Evolutionary conservation across 192 early-diverging fungal species (phyloP).

Genomic region (Backusella tuberculispora): DNA sequence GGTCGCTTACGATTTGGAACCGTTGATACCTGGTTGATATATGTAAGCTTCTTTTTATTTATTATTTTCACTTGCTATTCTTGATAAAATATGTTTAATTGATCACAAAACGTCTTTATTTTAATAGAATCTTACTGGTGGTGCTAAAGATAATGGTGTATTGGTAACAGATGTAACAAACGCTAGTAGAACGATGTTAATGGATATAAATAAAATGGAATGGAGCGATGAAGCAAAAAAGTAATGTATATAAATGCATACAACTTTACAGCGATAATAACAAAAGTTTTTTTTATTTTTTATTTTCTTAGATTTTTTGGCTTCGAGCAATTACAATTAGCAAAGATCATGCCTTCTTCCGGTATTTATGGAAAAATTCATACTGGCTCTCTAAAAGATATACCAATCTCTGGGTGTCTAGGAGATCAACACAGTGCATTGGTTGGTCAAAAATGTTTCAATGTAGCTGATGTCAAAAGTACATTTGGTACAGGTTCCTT

Average conservation of each 20-base stretch:
- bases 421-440: conserved; percentile 96
- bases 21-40: conserved; percentile 93
- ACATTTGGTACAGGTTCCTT: conserved; percentile 97
- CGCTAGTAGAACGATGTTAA: conserved; percentile 91
- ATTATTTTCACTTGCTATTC: not conserved
- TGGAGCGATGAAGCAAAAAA: conserved; percentile 78
- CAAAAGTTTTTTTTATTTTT: not conserved
- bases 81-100: not conserved
- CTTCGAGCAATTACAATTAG: conserved; percentile 62
- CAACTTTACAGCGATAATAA: not conserved
- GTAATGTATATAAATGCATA: conserved; percentile 18
- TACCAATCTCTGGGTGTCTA: conserved; percentile 84
- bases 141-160: conserved; percentile 55
- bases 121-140: conserved; percentile 82
- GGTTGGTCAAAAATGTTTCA: conserved; percentile 92
- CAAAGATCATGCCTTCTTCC: conserved; percentile 82
- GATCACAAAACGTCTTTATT: not conserved
- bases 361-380: conserved; percentile 73
- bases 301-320: conserved; percentile 33
- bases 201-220: conserved; percentile 80
- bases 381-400: conserved; percentile 61
- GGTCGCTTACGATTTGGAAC: conserved; percentile 84
- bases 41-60: conserved; percentile 51
- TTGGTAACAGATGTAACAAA: conserved; percentile 94
- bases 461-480: conserved; percentile 87